Evolutionary conservation across 2,329 filamentous ascomycete species (phyloP), one percentile per base, ranked within the genome.

Genomic region (Trichophyton mentagrophytes): DNA sequence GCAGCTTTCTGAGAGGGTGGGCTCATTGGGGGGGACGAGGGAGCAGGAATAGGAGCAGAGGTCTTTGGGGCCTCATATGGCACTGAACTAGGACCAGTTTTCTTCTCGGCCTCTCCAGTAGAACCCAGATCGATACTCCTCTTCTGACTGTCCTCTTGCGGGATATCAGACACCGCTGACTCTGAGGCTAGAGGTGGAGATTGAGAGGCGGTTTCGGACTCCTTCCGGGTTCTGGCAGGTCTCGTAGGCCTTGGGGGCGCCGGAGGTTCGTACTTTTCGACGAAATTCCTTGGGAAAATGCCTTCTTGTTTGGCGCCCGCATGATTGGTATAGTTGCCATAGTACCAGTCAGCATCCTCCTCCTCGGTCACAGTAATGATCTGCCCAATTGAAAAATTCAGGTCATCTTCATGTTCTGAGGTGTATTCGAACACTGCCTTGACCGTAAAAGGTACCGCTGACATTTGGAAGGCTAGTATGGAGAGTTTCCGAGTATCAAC

Each of bases 281-380:
- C 93, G 72, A 99, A 99, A 77, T 97, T 99, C 72, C 88, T 87
- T 58, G 90, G 92, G 74, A 96, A 97, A 68, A 96, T 88, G 66
- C 92, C 92, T 70, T 91, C 85, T 71, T 85, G 83, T 74, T 86
- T 90, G 64, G 74, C 76, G 61, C 93, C 93, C 59, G 80, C 75
- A 63, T 85, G 83, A 74, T 95, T 89, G 65, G 85, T 78, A 73
- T 96, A 96, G 74, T 93, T 87, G 66, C 93, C 92, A 65, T 83
- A 84, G 72, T 93, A 95, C 93, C 91, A 97, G 72, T 97, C 95
- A 65, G 81, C 85, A 71, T 96, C 93, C 72, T 97, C 93, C 73
- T 89, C 85, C 63, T 91, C 91, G 51, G 87, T 96, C 65, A 99
- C 91, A 59, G 88, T 93, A 72, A 99, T 95, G 74, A 97, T 82